Base-by-base conservation (phyloP, 2,329 filamentous ascomycete genomes). In the Fusarium nisikadoi region DNA sequence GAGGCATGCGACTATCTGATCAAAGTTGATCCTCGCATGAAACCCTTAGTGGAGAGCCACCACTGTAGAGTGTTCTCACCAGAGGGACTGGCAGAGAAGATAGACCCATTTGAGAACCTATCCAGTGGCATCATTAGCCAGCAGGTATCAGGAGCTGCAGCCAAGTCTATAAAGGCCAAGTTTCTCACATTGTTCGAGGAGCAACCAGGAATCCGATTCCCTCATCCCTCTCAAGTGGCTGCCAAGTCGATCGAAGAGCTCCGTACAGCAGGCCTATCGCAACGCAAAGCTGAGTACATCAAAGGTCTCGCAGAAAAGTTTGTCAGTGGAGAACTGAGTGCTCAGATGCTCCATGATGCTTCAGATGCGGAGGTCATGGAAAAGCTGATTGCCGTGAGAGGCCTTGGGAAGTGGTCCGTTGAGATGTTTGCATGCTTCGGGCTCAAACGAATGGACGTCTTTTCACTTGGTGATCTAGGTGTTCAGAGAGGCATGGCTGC, bases 381-480 rank as follows among this genome's bases (percentile, higher is more conserved):
- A 81, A 92, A 89, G 80, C 86, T 99, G 52, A 94, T 93, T 52
- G 93, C 94, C 2, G 94, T 99, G 9, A 88, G 95, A 14, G 96
- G 96, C 0, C 83, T 98, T 54, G 96, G 96, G 0, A 88, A 87
- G 59, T 98, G 96, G 96, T 95, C 92, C 52, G 94, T 97, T 19
- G 95, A 98, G 85, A 98, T 99, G 96, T 99, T 99, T 85, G 94
- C 95, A 54, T 94, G 93, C 81, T 98, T 99, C 82, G 93, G 90
- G n/a, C 85, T 99, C 43, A 98, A 98, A 86, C 87, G 95, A 17
- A 92, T 94, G 87, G 95, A 99, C 83, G 93, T 99, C 27, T 97
- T 98, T 80, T 94, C 92, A 27, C 92, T 94, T 2, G 95, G 96
- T 2, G 95, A 99, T 83, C 83, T 99, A 69, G 96, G 96, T 8